Conservation (phyloP, 352 stramenopile genomes). For the Achlya hypogyna region DNA sequence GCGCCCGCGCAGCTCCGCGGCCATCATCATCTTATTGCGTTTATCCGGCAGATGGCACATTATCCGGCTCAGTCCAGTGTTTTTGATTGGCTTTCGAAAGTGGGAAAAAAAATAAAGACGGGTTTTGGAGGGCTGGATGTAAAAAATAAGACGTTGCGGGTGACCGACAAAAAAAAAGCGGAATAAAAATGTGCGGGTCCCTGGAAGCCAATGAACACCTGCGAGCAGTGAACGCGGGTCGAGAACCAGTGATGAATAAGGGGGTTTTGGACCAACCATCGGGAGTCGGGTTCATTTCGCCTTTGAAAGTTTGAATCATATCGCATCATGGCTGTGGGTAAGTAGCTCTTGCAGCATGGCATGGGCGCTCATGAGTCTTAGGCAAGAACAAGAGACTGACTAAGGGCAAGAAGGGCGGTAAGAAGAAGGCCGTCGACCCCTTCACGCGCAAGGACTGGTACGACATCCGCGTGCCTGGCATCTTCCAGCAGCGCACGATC, state of each 20-base stretch:
- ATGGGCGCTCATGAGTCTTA: constrained; percentile 26
- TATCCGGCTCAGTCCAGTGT: neutral
- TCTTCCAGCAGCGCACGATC: constrained; percentile 95
- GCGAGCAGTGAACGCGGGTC: constrained; percentile 9
- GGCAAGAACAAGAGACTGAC: constrained; percentile 89
- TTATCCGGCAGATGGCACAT: neutral
- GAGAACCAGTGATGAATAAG: constrained; percentile 19
- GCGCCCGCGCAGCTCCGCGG: too few relatives aligned
- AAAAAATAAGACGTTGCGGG: too few relatives aligned
- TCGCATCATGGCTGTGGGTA: constrained; percentile 27
- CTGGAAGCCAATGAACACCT: constrained; percentile 19
- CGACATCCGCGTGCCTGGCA: constrained; percentile 96
- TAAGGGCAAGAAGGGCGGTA: constrained; percentile 88
- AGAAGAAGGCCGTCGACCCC: constrained; percentile 94
- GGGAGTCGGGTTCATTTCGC: constrained; percentile 59
- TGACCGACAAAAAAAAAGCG: constrained; percentile 1
- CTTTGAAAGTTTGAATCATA: constrained; percentile 77
- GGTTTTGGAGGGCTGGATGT: too few relatives aligned
- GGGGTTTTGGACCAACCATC: constrained; percentile 18
- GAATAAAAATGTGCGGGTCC: neutral
- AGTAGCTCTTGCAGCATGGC: constrained; percentile 5
- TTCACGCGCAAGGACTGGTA: constrained; percentile 98
- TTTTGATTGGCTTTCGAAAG: neutral
- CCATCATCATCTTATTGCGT: neutral
- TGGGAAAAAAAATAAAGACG: too few relatives aligned